Conservation (phyloP, 140 eudicot species). For the Senecio squalidus region DNA sequence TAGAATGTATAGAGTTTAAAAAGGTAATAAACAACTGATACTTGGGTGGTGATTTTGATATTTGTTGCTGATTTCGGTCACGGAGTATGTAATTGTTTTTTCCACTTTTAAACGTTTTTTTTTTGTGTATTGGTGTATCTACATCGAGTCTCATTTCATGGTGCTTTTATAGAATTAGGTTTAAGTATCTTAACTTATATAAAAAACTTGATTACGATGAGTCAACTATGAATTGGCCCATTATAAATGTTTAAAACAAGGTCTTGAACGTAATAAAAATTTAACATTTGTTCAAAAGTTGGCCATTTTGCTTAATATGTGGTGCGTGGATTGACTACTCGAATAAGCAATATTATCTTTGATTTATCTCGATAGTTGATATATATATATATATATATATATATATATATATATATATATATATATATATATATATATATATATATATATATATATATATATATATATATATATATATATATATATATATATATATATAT, state of each 20-base stretch:
- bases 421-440: too few relatives aligned
- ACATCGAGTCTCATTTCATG: not conserved
- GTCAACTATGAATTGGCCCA: not conserved
- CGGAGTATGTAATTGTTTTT: not conserved
- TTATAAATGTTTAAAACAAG: constrained; percentile 1
- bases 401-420: too few relatives aligned
- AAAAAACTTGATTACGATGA: not conserved
- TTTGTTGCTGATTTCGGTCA: not conserved
- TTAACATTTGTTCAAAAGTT: too few relatives aligned
- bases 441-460: too few relatives aligned
- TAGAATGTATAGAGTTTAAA: not conserved
- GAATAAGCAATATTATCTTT: too few relatives aligned
- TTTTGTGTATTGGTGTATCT: constrained; percentile 1
- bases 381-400: too few relatives aligned
- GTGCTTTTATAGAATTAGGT: not conserved
- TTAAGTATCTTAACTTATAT: not conserved
- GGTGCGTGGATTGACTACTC: too few relatives aligned
- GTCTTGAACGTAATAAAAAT: not conserved
- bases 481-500: too few relatives aligned
- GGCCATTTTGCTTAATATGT: too few relatives aligned
- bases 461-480: too few relatives aligned
- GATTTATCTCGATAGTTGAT: too few relatives aligned
- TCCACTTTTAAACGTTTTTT: not conserved
- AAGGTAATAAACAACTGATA: not conserved
- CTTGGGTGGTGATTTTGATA: constrained; percentile 1